Evolutionary conservation across 768 basidiomycete genomes (phyloP), one percentile per base, ranked within the genome.

Genomic region (Amanita exitialis): DNA sequence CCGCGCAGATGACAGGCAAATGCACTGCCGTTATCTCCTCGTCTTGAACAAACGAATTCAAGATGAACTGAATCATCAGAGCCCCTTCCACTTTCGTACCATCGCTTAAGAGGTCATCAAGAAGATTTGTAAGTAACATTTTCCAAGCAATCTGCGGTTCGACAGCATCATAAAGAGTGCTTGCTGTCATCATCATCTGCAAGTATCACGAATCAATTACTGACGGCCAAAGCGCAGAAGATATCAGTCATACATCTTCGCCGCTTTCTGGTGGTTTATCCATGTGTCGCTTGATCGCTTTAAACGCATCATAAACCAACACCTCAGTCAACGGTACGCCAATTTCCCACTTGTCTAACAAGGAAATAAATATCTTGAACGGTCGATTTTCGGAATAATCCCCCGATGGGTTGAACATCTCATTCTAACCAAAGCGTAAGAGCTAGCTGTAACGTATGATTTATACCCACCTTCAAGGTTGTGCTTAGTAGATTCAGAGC

Each of bases 331-430:
- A 65, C 0, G 77, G 73, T 6, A 77, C 79, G 4, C 95, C 95
- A 41, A 98, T 85, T 64, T 98, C 96, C 89, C 91, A 97, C 64
- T 96, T 96, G 65, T 99, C 96, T 57, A 97, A 70, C 15, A 98
- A 66, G 1, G 92, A 94, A 20, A 98, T 84, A 64, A 96, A 94
- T 30, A 98, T 87, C 66, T 94, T 95, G 77, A 93, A 98, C 0
- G 96, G 91, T 21, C 90, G 72, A 3, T 87, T 86, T 54, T 84
- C 82, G 0, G 85, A 72, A 56, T 90, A 91, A 52, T 83, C 81
- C 45, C 77, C 74, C 2, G 81, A 82, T 2, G 83, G 83, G 9
- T 73, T 66, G 53, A 78, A 71, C 88, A 93, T 91, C 55, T 93
- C 90, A 41, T 75, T 72, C 85, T 91, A 58, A 20, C 44, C 21